Evolutionary conservation across 2,329 filamentous ascomycete genomes (phyloP).

Genomic region (Fusarium chaquense): DNA sequence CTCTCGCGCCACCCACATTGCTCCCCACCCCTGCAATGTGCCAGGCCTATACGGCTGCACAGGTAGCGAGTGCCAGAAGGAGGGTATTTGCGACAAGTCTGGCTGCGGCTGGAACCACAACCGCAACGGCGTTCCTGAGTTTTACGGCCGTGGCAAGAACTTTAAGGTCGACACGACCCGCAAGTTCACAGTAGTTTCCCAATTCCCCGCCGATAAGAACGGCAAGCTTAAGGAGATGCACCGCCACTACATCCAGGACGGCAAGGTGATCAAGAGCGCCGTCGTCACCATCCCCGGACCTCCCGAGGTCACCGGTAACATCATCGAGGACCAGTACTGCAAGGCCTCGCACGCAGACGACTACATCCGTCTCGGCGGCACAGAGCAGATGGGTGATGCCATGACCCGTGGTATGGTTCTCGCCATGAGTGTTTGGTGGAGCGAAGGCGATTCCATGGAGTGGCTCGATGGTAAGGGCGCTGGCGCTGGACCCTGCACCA

Average conservation of each 20-base stretch:
- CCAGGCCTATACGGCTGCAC: slow-evolving; percentile 59
- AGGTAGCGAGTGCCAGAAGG: slow-evolving; percentile 55
- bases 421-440: slow-evolving; percentile 67
- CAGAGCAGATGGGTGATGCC: slow-evolving; percentile 60
- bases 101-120: slow-evolving; percentile 62
- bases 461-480: slow-evolving; percentile 61
- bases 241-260: slow-evolving; percentile 59
- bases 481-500: slow-evolving; percentile 64
- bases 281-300: slow-evolving; percentile 40
- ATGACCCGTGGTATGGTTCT: slow-evolving; percentile 63
- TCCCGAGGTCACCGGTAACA: slow-evolving; percentile 49
- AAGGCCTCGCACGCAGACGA: slow-evolving; percentile 47
- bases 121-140: slow-evolving; percentile 46
- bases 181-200: slow-evolving; percentile 62
- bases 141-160: slow-evolving; percentile 50
- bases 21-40: slow-evolving; percentile 63
- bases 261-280: slow-evolving; percentile 43
- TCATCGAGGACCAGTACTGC: slow-evolving; percentile 54
- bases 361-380: slow-evolving; percentile 56
- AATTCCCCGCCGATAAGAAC: slow-evolving; percentile 57
- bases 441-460: slow-evolving; percentile 62
- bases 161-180: slow-evolving; percentile 54
- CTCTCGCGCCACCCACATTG: slow-evolving; percentile 57
- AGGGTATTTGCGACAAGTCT: slow-evolving; percentile 58
- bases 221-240: slow-evolving; percentile 62